These are phyloP conservation scores for Endogone sp. DNA, from an alignment of 192 early-diverging fungal genomes.

Conservation along the genomic window DNA sequence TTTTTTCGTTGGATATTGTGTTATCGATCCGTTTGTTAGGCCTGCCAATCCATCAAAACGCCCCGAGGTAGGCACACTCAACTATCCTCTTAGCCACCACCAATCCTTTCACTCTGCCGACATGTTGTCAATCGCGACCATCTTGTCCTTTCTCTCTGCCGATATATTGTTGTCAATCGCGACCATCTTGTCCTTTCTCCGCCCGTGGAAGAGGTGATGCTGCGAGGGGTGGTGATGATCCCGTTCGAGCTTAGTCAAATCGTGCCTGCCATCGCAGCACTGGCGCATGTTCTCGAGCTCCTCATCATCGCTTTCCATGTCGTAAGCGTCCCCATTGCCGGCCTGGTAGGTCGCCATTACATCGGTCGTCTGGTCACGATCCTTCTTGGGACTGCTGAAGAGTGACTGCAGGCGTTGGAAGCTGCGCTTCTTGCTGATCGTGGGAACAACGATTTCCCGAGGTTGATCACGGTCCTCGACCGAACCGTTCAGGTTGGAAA, in stretches of 20 bases:
- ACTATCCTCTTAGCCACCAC: background rate
- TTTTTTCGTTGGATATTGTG: slow-evolving; percentile 3
- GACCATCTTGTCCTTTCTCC: slow-evolving; percentile 1
- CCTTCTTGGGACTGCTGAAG: slow-evolving; percentile 4
- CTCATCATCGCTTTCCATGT: slow-evolving; percentile 24
- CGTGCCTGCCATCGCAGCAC: slow-evolving; percentile 37
- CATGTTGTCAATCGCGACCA: no score
- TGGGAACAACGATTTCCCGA: background rate
- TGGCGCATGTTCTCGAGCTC: slow-evolving; percentile 31
- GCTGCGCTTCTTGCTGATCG: slow-evolving; percentile 9
- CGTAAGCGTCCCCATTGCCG: background rate
- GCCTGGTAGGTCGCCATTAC: background rate
- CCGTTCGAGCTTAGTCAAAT: slow-evolving; percentile 29
- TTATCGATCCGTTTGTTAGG: background rate
- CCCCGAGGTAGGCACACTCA: background rate
- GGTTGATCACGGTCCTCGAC: background rate
- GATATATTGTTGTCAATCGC: no score
- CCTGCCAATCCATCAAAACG: background rate
- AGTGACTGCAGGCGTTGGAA: slow-evolving; percentile 14
- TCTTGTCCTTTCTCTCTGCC: slow-evolving; percentile 3
- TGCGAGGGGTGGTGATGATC: slow-evolving; percentile 12
- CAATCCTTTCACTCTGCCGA: background rate
- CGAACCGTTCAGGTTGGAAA: slow-evolving; percentile 5
- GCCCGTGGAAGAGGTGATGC: slow-evolving; percentile 6
- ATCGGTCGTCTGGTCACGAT: no score